phyloP scores from a whole-genome alignment of 2,329 filamentous ascomycete species.

The Ascochyta viciae-villosae region DNA sequence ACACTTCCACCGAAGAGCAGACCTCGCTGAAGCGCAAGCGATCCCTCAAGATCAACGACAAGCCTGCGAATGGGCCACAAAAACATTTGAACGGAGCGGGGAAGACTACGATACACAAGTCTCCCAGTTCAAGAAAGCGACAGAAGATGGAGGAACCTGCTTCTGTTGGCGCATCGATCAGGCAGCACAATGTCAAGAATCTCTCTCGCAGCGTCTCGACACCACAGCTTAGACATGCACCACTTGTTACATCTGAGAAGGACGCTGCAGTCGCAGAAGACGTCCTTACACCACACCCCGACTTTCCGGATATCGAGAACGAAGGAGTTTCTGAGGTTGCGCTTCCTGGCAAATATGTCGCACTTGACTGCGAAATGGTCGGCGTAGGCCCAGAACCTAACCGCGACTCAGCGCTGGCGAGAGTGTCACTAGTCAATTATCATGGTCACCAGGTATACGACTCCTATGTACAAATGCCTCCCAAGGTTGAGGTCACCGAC shows the following conservation, averaged over 20 bases:
- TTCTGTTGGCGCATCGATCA: conserved; percentile 42
- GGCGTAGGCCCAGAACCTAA: conserved; percentile 73
- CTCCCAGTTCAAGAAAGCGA: conserved; percentile 38
- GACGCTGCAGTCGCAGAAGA: conserved; percentile 64
- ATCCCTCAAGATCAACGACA: conserved; percentile 28
- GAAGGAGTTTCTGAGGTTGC: conserved; percentile 59
- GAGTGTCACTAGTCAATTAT: conserved; percentile 91
- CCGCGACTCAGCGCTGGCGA: conserved; percentile 77
- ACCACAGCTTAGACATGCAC: conserved; percentile 48
- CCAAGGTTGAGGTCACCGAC: conserved; percentile 79
- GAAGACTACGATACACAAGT: conserved; percentile 26
- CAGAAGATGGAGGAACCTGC: conserved; percentile 49
- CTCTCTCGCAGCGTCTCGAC: conserved; percentile 45
- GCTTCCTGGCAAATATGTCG: conserved; percentile 86
- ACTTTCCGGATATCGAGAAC: conserved; percentile 52
- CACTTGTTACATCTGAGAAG: conserved; percentile 59
- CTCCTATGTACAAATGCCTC: conserved; percentile 77
- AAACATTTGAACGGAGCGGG: conserved; percentile 46
- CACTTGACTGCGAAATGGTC: conserved; percentile 98
- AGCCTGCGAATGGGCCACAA: conserved; percentile 20
- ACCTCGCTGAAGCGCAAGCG: conserved; percentile 47
- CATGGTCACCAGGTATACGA: conserved; percentile 94
- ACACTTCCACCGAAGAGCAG: conserved; percentile 30
- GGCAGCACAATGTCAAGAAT: conserved; percentile 53
- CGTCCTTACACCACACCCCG: conserved; percentile 53